Percentiles rank a stretch among this genome's conserved stretches.
Evolutionary conservation across 768 basidiomycete genomes (phyloP).

Genomic region (Rhodotorula sphaerocarpa): DNA sequence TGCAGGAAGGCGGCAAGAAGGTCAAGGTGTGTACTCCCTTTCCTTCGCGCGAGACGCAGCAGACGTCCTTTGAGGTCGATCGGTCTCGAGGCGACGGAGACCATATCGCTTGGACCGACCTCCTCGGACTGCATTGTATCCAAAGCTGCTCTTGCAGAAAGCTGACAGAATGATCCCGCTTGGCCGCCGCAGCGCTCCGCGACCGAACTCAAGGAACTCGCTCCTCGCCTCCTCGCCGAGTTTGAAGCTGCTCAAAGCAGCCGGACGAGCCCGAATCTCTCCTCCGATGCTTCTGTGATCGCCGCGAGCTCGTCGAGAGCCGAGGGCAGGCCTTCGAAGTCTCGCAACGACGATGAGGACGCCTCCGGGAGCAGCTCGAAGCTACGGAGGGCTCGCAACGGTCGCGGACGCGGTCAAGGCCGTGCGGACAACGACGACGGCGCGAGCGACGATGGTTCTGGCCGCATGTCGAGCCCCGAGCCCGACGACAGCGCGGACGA

Average conservation of each 20-base stretch:
- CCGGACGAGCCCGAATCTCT: background rate
- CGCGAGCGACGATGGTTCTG: constrained; percentile 6
- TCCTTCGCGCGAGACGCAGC: too few species aligned
- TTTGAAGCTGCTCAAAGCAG: background rate
- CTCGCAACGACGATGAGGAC: too few species aligned
- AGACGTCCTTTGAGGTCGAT: too few species aligned
- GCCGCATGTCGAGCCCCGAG: background rate
- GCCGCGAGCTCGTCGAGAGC: background rate
- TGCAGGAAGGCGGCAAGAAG: constrained; percentile 8
- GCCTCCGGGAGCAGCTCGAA: background rate
- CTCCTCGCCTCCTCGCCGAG: constrained; percentile 10
- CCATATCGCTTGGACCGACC: too few species aligned
- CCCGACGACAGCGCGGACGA: background rate
- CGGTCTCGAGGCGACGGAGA: too few species aligned
- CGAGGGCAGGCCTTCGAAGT: too few species aligned
- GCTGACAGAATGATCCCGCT: too few species aligned
- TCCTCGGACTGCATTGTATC: too few species aligned
- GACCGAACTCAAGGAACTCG: background rate
- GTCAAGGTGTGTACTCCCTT: constrained; percentile 21
- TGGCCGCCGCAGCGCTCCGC: constrained; percentile 25
- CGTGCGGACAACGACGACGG: background rate
- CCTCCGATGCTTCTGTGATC: background rate
- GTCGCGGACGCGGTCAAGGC: constrained; percentile 7
- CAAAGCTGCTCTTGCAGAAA: too few species aligned
- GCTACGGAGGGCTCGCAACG: background rate